Base-by-base conservation (phyloP, 352 stramenopile species). In the Phytophthora citrophthora region DNA sequence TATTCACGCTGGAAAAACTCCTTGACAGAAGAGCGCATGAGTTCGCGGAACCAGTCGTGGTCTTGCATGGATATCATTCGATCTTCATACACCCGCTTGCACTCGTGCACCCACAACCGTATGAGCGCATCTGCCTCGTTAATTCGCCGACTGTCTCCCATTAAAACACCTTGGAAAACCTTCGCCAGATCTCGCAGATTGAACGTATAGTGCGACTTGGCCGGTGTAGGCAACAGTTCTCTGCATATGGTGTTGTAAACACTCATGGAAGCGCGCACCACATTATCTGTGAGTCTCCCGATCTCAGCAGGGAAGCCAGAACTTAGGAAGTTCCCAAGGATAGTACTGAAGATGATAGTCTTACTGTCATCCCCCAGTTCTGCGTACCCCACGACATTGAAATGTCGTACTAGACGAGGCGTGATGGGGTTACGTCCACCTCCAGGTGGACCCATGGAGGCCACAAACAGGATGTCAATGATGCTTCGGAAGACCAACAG, bases 191-290 rank as follows among this genome's bases (percentile, higher is more conserved):
- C 95, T 5, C 95, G 84, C 45, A 98, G 64, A 70, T 98, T 98
- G 68, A 98, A 99, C 7, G 93, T 97, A 72, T 98, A 98, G 63
- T 99, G 95, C 2, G 90, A 97, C 59, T 98, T 98, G 15, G 94
- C 82, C 0, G 95, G 95, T 3, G 95, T 98, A 7, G 95, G 95
- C n/a, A 97, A 43, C 1, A 99, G 64, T 50, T 97, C 86, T 3
- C 62, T 66, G 36, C 94, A 88, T 47, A 98, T 97, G 2, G 86
- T 96, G 47, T 90, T 94, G 74, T 97, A 98, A 15, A 98, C 81
- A 26, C 87, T 83, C 20, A 97, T 96, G 2, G 91, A 97, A 12
- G 91, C 80, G 5, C 75, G 61, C 0, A 98, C 93, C 44, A 98
- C 70, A 16, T 72, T 83, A 8, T 85, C 77, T 0, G 77, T 77